Percentiles rank a stretch among this genome's conserved stretches.
phyloP scores from a whole-genome alignment of 2,329 filamentous ascomycete genomes.

The Neopestalotiopsis sp. region DNA sequence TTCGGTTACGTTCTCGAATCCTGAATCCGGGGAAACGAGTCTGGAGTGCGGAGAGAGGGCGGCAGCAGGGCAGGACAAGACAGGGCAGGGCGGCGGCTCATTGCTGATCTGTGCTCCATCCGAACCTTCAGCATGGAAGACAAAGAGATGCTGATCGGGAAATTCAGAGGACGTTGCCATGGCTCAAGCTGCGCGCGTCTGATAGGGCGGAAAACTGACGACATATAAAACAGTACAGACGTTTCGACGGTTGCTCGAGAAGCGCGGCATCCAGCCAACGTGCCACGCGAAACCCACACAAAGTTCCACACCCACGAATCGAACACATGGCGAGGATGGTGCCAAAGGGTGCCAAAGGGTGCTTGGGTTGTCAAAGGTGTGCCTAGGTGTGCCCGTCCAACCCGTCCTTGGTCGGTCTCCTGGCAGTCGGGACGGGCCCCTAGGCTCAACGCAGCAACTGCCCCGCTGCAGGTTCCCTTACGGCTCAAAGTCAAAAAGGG shows the following conservation, averaged over 20 bases:
- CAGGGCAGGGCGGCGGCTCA: background rate
- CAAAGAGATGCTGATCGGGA: background rate
- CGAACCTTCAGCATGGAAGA: background rate
- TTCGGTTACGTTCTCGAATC: constrained; percentile 5
- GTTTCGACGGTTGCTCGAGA: background rate
- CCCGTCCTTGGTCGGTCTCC: background rate
- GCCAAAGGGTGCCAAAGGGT: too few species aligned
- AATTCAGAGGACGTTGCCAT: constrained; percentile 9
- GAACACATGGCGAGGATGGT: background rate
- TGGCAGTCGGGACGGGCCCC: background rate
- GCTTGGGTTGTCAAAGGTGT: background rate
- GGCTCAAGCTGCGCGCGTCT: background rate
- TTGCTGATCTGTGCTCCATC: constrained; percentile 2
- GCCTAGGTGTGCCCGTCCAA: background rate
- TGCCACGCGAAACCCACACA: background rate
- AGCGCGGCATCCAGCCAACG: background rate
- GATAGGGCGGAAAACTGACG: constrained; percentile 14
- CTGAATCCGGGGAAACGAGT: constrained; percentile 5
- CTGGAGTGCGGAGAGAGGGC: background rate
- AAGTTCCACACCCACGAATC: background rate
- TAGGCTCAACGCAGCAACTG: constrained; percentile 7
- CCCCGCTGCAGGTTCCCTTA: constrained; percentile 11
- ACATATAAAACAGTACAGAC: background rate
- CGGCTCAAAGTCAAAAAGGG: constrained; percentile 3
- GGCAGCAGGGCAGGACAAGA: too few species aligned